A percentile compares a stretch with the other conserved stretches of the same genome.
These are phyloP conservation scores for Pyrus pyrifolia DNA, from an alignment of 306 rosid genomes.

Conservation along the genomic window DNA sequence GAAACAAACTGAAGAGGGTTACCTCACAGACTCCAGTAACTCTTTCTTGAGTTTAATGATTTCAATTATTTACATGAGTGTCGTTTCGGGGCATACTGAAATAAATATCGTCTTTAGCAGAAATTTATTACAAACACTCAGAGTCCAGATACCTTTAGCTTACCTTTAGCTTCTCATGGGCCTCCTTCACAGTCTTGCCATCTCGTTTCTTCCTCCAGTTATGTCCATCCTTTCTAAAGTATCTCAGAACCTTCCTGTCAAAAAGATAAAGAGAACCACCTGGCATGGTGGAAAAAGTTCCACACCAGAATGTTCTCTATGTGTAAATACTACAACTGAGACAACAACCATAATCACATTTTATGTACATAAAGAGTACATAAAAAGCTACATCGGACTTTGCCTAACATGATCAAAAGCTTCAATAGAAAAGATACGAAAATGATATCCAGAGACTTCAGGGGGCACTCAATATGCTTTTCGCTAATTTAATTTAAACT, in stretches of 20 bases:
- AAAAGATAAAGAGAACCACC: constrained; percentile 90
- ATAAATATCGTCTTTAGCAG: not conserved
- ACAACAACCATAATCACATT: not conserved
- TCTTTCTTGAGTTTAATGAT: not conserved
- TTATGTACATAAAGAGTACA: not conserved
- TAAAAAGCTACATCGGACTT: not conserved
- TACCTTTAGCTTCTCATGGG: constrained; percentile 69
- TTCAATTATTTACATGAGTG: not conserved
- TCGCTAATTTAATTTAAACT: not conserved
- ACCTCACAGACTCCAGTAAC: constrained; percentile 14
- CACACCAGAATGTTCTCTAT: not conserved
- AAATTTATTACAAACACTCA: not conserved
- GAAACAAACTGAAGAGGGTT: constrained; percentile 37
- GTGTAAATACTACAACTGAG: not conserved
- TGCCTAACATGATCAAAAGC: not conserved
- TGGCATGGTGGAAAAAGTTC: constrained; percentile 26
- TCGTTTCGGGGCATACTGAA: not conserved
- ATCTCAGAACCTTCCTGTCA: constrained; percentile 84
- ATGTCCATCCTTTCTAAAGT: constrained; percentile 90
- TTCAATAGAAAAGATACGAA: not conserved
- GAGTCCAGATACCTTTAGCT: constrained; percentile 30
- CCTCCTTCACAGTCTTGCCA: constrained; percentile 90
- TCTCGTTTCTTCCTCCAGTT: constrained; percentile 92
- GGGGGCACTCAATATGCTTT: not conserved
- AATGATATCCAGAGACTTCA: not conserved